Percentiles rank a stretch among this genome's conserved stretches.
Evolutionary conservation across 2,329 filamentous ascomycete species (phyloP).

Genomic region (Alternaria triticimaculans): DNA sequence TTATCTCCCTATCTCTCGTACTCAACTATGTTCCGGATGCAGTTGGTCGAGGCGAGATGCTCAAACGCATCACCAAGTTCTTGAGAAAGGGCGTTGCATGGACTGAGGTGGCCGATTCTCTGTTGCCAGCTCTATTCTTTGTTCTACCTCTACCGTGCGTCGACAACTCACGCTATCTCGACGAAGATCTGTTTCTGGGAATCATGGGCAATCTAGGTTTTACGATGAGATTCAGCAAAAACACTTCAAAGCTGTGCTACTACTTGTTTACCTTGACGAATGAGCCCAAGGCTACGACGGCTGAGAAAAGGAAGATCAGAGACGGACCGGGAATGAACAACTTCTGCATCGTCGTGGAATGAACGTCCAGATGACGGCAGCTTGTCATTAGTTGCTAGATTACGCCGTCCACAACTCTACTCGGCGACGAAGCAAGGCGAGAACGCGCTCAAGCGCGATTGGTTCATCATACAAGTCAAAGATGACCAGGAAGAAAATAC

Average conservation of each 20-base stretch:
- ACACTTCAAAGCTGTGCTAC: constrained; percentile 84
- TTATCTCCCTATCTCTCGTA: constrained; percentile 90
- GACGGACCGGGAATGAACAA: constrained; percentile 84
- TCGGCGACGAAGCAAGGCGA: neutral
- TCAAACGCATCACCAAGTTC: constrained; percentile 54
- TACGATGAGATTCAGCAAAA: constrained; percentile 67
- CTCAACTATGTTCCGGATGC: constrained; percentile 92
- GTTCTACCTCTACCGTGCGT: constrained; percentile 90
- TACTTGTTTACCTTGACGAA: constrained; percentile 75
- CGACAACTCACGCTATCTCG: constrained; percentile 87
- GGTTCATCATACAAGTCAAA: neutral
- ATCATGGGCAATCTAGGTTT: constrained; percentile 86
- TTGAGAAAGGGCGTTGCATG: constrained; percentile 30
- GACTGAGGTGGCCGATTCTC: neutral
- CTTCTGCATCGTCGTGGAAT: constrained; percentile 76
- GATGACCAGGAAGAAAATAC: neutral
- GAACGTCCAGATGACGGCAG: constrained; percentile 1
- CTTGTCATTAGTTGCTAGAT: neutral
- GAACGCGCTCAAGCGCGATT: neutral
- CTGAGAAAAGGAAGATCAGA: constrained; percentile 78
- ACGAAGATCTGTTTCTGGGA: constrained; percentile 68
- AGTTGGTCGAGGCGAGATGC: constrained; percentile 79
- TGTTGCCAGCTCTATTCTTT: constrained; percentile 76
- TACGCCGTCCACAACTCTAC: neutral
- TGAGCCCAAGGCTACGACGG: constrained; percentile 47